A percentile compares a stretch with the other conserved stretches of the same genome.
Evolutionary conservation across 495 filamentous ascomycete species (phyloP).

Genomic region (Hypoxylon intermedium): DNA sequence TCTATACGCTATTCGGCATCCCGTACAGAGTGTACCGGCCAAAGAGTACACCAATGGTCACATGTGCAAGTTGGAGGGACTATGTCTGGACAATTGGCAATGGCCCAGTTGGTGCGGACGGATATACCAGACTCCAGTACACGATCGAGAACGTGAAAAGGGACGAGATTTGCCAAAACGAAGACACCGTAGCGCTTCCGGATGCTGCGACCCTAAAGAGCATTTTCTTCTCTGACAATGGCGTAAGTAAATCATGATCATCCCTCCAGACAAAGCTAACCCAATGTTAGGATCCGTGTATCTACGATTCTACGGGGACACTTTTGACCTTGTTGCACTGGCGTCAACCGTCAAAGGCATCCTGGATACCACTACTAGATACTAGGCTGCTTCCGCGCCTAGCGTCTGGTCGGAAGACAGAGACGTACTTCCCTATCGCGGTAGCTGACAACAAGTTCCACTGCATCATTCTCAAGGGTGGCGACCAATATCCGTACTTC

Average conservation of each 20-base stretch:
- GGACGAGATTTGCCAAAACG: slow-evolving; percentile 89
- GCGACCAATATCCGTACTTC: slow-evolving; percentile 92
- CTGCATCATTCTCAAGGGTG: slow-evolving; percentile 97
- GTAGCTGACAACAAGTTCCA: slow-evolving; percentile 93
- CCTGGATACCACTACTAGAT: slow-evolving; percentile 91
- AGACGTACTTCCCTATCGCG: slow-evolving; percentile 94
- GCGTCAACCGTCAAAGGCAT: slow-evolving; percentile 82
- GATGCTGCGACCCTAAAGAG: slow-evolving; percentile 72
- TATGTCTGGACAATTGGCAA: slow-evolving; percentile 95
- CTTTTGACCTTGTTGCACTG: slow-evolving; percentile 88
- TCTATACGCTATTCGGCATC: slow-evolving; percentile 92
- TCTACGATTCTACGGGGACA: slow-evolving; percentile 90
- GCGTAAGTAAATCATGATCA: slow-evolving; percentile 58
- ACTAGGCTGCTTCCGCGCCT: slow-evolving; percentile 83
- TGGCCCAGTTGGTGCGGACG: slow-evolving; percentile 80
- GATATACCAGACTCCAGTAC: slow-evolving; percentile 77
- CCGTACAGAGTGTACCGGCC: slow-evolving; percentile 88
- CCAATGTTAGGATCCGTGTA: slow-evolving; percentile 75
- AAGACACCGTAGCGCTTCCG: slow-evolving; percentile 86
- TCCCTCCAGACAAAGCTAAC: slow-evolving; percentile 32
- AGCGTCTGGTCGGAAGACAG: slow-evolving; percentile 80
- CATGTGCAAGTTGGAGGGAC: slow-evolving; percentile 90
- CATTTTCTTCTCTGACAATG: slow-evolving; percentile 90
- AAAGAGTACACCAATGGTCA: slow-evolving; percentile 86
- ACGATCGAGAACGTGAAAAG: slow-evolving; percentile 91